These are phyloP conservation scores for Polytrichum formosum DNA, from an alignment of 225 moss, liverwort and hornwort species.

Conservation along the genomic window DNA sequence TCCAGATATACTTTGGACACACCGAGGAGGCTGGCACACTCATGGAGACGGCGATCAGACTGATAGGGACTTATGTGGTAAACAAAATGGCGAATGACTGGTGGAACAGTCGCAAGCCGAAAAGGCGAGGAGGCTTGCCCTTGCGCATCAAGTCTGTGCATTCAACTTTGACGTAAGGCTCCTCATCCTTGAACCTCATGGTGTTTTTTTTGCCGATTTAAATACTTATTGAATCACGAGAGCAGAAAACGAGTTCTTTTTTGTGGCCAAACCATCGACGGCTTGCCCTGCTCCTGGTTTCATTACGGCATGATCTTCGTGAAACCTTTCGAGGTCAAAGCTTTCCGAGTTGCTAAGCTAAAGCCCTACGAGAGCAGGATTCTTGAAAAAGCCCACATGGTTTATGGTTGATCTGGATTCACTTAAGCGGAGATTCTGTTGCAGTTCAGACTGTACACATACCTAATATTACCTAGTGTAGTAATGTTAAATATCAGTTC, in stretches of 20 bases:
- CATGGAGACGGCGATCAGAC: constrained; percentile 47
- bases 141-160: constrained; percentile 24
- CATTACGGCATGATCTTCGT: background rate
- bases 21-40: constrained; percentile 25
- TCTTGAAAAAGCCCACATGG: no score
- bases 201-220: background rate
- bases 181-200: constrained; percentile 11
- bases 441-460: no score
- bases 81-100: constrained; percentile 57
- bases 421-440: no score
- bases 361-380: no score
- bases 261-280: no score
- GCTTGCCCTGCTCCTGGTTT: background rate
- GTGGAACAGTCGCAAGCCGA: constrained; percentile 47
- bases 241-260: no score
- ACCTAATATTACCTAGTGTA: no score
- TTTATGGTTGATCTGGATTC: no score
- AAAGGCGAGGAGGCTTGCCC: constrained; percentile 53
- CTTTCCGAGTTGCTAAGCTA: background rate
- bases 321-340: background rate
- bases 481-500: no score
- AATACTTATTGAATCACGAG: background rate
- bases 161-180: constrained; percentile 31
- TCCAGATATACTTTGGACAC: background rate
- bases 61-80: constrained; percentile 51